phyloP scores from a whole-genome alignment of 148 eudicot genomes.

The Spergularia bocconei region DNA sequence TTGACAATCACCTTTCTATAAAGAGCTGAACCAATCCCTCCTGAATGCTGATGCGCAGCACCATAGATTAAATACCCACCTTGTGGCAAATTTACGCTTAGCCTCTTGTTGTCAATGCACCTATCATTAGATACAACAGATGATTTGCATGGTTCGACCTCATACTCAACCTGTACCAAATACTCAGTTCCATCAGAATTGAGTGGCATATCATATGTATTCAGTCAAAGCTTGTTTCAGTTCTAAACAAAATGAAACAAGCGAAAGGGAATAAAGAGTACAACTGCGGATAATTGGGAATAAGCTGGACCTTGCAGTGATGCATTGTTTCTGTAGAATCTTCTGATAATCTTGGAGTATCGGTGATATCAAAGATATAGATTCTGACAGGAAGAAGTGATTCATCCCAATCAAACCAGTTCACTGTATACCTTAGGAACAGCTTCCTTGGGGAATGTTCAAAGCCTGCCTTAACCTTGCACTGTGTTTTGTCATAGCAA shows the following conservation, averaged over 20 bases:
- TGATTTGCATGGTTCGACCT: constrained; percentile 45
- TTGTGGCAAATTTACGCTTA: constrained; percentile 50
- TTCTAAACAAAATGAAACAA: background rate
- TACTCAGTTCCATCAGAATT: background rate
- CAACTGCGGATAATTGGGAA: background rate
- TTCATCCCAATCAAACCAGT: constrained; percentile 67
- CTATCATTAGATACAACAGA: constrained; percentile 26
- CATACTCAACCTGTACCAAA: constrained; percentile 63
- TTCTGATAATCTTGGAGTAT: constrained; percentile 43
- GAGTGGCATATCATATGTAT: background rate
- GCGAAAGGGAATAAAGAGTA: too few relatives aligned
- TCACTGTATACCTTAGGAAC: constrained; percentile 60
- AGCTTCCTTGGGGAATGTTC: constrained; percentile 43
- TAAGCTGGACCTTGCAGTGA: constrained; percentile 48
- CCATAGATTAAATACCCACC: constrained; percentile 74
- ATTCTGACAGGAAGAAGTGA: constrained; percentile 64
- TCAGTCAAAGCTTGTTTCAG: background rate
- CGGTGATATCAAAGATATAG: constrained; percentile 74
- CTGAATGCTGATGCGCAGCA: constrained; percentile 84
- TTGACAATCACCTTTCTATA: constrained; percentile 56
- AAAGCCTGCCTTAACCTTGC: constrained; percentile 54
- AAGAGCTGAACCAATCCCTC: constrained; percentile 70
- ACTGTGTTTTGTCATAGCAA: constrained; percentile 68
- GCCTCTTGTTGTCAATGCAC: constrained; percentile 44
- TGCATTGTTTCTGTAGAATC: constrained; percentile 36